These are phyloP conservation scores for Fraxinus sp. DNA, from an alignment of 305 asterid genomes.

Conservation along the genomic window DNA sequence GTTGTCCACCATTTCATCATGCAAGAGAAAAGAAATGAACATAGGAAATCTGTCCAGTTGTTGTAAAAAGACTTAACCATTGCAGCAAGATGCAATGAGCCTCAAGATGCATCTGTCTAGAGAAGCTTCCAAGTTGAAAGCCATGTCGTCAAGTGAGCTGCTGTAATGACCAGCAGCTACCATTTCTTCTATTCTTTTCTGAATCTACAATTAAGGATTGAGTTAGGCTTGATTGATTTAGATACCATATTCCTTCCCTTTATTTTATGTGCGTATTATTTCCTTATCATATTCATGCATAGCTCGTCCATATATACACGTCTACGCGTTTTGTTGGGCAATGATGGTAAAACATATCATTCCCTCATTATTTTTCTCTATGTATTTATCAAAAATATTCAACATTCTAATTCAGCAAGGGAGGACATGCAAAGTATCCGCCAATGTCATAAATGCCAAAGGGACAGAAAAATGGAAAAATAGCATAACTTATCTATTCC, in stretches of 20 bases:
- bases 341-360: not conserved
- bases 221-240: not conserved
- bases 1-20: not conserved
- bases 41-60: not conserved
- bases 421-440: not conserved
- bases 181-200: constrained; percentile 67
- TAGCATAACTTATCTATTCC: constrained; percentile 8
- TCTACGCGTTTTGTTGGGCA: not conserved
- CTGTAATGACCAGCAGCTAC: constrained; percentile 60
- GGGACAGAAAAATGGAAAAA: not conserved
- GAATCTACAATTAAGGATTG: constrained; percentile 46
- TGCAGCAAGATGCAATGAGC: constrained; percentile 94
- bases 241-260: not conserved
- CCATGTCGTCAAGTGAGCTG: constrained; percentile 77
- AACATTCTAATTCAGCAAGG: constrained; percentile 16
- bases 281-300: not conserved
- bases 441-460: not conserved
- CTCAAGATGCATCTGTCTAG: constrained; percentile 90
- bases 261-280: not conserved
- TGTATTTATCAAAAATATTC: not conserved
- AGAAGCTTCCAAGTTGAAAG: constrained; percentile 73
- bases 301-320: not conserved
- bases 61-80: constrained; percentile 42
- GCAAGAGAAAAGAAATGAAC: not conserved
- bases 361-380: not conserved